phyloP scores from a whole-genome alignment of 345 rosid genomes.

The Corymbia maculata region DNA sequence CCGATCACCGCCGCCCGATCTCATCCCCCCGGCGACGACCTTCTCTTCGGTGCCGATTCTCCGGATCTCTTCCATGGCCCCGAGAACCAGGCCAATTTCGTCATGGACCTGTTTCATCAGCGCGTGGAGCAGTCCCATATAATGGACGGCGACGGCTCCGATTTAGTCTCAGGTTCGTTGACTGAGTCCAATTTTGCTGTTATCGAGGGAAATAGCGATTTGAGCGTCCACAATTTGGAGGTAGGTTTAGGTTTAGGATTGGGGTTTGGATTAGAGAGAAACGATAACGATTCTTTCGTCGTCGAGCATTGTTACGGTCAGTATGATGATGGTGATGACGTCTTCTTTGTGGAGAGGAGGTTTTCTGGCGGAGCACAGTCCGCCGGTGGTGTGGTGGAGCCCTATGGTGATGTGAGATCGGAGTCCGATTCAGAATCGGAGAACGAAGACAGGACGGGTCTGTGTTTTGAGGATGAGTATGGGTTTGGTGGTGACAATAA shows the following conservation, averaged over 20 bases:
- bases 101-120: constrained; percentile 85
- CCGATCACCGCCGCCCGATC: constrained; percentile 4
- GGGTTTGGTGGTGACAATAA: constrained; percentile 22
- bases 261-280: constrained; percentile 10
- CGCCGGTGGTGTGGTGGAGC: constrained; percentile 8
- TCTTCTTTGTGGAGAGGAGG: constrained; percentile 45
- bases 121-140: constrained; percentile 84
- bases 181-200: constrained; percentile 23
- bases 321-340: constrained; percentile 26
- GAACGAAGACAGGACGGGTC: constrained; percentile 23
- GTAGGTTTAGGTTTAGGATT: constrained; percentile 37
- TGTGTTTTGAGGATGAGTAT: constrained; percentile 47
- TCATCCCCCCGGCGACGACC: neutral
- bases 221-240: constrained; percentile 24
- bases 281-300: constrained; percentile 1
- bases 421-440: constrained; percentile 40
- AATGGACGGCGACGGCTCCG: constrained; percentile 8
- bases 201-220: constrained; percentile 20
- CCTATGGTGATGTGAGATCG: constrained; percentile 15
- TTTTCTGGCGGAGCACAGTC: constrained; percentile 10
- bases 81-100: constrained; percentile 61
- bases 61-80: constrained; percentile 40
- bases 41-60: constrained; percentile 21
- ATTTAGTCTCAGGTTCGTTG: constrained; percentile 21
- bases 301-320: constrained; percentile 7